A percentile compares a stretch with the other conserved stretches of the same genome.
Conservation (phyloP, 2,329 filamentous ascomycete species). For the Diaporthe sp. region DNA sequence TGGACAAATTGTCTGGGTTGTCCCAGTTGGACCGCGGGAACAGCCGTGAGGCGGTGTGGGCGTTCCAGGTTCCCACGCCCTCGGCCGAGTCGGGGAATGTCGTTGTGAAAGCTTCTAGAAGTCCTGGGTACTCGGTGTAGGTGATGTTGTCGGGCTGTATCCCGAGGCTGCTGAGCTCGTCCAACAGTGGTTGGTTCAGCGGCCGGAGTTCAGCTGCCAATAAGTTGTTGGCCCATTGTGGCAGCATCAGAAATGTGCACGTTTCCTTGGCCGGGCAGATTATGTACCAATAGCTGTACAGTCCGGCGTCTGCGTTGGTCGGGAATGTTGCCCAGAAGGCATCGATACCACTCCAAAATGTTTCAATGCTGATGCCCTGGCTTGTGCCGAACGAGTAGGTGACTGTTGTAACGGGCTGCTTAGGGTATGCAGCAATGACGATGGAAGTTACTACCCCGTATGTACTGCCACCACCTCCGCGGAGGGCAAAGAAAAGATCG, state of each 20-base stretch:
- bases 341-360: constrained; percentile 49
- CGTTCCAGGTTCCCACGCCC: constrained; percentile 53
- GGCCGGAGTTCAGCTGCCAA: constrained; percentile 9
- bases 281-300: constrained; percentile 49
- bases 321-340: constrained; percentile 48
- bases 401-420: constrained; percentile 42
- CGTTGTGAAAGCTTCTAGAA: constrained; percentile 46
- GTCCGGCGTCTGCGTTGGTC: constrained; percentile 45
- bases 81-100: constrained; percentile 45
- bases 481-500: constrained; percentile 64
- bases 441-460: constrained; percentile 53
- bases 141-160: constrained; percentile 44
- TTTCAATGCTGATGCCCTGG: constrained; percentile 54
- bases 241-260: constrained; percentile 43
- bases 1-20: constrained; percentile 43
- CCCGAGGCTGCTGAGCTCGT: constrained; percentile 58
- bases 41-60: constrained; percentile 47
- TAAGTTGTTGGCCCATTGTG: constrained; percentile 37
- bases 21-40: constrained; percentile 51
- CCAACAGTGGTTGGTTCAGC: constrained; percentile 49
- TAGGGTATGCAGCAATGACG: constrained; percentile 42
- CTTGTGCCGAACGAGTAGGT: constrained; percentile 53
- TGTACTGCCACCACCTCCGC: constrained; percentile 58
- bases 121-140: constrained; percentile 45
- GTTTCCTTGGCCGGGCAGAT: constrained; percentile 38